Conservation (phyloP, 192 early-diverging fungal species). For the Backusella luteola region DNA sequence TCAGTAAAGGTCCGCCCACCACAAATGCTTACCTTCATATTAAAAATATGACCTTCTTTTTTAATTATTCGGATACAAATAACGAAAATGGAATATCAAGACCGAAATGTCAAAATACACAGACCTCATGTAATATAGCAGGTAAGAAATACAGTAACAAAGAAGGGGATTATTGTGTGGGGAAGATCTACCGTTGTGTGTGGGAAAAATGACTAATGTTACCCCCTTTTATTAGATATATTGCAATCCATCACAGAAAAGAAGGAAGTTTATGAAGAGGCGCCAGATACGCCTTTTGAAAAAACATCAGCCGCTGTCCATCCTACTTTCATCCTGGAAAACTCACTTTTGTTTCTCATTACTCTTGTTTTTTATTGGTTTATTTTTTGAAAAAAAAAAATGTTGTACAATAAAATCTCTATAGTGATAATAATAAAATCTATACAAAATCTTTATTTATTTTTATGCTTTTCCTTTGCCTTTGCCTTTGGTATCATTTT, state of each 20-base stretch:
- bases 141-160: background rate
- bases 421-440: no score
- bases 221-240: background rate
- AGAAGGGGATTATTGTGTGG: background rate
- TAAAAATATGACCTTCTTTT: constrained; percentile 2
- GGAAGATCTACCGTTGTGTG: background rate
- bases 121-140: background rate
- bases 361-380: background rate
- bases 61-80: background rate
- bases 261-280: background rate
- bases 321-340: background rate
- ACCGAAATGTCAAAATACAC: constrained; percentile 3
- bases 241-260: background rate
- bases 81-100: background rate
- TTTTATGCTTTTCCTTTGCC: constrained; percentile 1
- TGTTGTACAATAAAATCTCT: background rate
- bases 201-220: background rate
- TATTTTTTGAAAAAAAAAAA: background rate
- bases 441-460: background rate
- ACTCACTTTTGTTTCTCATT: background rate
- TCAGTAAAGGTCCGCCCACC: constrained; percentile 19
- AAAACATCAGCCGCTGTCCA: background rate
- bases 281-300: constrained; percentile 1
- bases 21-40: constrained; percentile 12
- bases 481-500: background rate